phyloP scores from a whole-genome alignment of 768 basidiomycete species.

The Leccinum boreale region DNA sequence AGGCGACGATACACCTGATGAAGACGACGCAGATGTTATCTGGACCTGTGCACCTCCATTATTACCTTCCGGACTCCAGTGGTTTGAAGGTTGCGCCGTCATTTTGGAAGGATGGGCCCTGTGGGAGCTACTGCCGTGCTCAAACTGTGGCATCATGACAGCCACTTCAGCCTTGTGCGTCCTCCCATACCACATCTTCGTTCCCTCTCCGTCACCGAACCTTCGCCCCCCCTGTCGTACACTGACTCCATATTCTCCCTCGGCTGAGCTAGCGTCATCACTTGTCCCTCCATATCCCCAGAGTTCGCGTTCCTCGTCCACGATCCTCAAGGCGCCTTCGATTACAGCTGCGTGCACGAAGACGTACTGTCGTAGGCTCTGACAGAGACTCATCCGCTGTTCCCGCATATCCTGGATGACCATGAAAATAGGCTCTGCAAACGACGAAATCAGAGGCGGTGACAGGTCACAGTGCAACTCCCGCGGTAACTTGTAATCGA shows the following conservation, averaged over 20 bases:
- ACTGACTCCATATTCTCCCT: slow-evolving; percentile 4
- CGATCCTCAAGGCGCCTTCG: slow-evolving; percentile 73
- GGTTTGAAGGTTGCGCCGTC: not conserved
- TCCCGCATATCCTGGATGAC: slow-evolving; percentile 92
- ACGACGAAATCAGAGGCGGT: slow-evolving; percentile 58
- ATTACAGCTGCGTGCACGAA: slow-evolving; percentile 87
- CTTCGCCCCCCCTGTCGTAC: slow-evolving; percentile 14
- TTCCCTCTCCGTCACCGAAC: slow-evolving; percentile 14
- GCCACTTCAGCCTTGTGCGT: not conserved
- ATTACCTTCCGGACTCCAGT: slow-evolving; percentile 5
- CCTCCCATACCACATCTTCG: slow-evolving; percentile 4
- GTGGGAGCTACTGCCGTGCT: not conserved
- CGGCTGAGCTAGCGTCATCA: slow-evolving; percentile 20
- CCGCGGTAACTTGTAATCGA: slow-evolving; percentile 65
- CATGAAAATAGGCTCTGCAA: slow-evolving; percentile 74
- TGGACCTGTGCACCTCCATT: slow-evolving; percentile 3
- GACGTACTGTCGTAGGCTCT: slow-evolving; percentile 91
- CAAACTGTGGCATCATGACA: not conserved
- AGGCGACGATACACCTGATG: slow-evolving; percentile 27
- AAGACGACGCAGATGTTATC: slow-evolving; percentile 8
- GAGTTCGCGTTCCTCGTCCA: slow-evolving; percentile 63
- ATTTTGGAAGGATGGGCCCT: slow-evolving; percentile 8
- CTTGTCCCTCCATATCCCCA: slow-evolving; percentile 25
- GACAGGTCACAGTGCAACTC: slow-evolving; percentile 49
- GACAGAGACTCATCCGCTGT: slow-evolving; percentile 95